Base-by-base conservation (phyloP, 202 grass and related monocot species). In the Digitaria exilis region DNA sequence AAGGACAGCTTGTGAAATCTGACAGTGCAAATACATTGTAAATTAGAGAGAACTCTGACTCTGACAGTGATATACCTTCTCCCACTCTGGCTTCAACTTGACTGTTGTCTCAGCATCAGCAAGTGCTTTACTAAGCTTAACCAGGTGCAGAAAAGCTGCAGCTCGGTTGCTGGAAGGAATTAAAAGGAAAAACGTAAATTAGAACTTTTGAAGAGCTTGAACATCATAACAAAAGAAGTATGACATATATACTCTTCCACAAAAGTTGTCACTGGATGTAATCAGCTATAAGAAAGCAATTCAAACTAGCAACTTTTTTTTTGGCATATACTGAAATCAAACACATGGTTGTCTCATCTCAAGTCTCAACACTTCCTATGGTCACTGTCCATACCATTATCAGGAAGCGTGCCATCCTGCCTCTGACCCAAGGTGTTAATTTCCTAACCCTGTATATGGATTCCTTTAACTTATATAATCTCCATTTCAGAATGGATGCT, bases 41-140 rank as follows among this genome's bases (percentile, higher is more conserved):
- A 84, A 62, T 71, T 12, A 29, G 64, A 71, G 31, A 72, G 42
- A 22, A 64, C 52, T n/a, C n/a, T n/a, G n/a, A n/a, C n/a, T 15
- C 58, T 73, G 67, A 35, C 6, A 45, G 74, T 1, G 30, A 70
- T 67, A 82, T 89, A 95, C 95, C 95, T 98, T 98, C 66, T 98
- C 96, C 96, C 96, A 98, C 14, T 95, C 60, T 18, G 96, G 91
- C 59, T 94, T 96, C 9, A 98, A 85, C 43, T 87, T 85, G 55
- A 98, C 87, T 76, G 96, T 96, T 44, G 56, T 94, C 75, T 98
- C 96, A 76, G 96, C 91, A 88, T 98, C 96, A 43, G 89, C 82
- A 77, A 96, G 93, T 69, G 96, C 96, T 84, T 98, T 98, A 82
- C 79, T 98, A 37, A 98, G 91, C 77, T 98, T 98, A 64, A 98